These are phyloP conservation scores for Leccinum angustisporum DNA, from an alignment of 1,284 basidiomycete genomes.

Conservation along the genomic window DNA sequence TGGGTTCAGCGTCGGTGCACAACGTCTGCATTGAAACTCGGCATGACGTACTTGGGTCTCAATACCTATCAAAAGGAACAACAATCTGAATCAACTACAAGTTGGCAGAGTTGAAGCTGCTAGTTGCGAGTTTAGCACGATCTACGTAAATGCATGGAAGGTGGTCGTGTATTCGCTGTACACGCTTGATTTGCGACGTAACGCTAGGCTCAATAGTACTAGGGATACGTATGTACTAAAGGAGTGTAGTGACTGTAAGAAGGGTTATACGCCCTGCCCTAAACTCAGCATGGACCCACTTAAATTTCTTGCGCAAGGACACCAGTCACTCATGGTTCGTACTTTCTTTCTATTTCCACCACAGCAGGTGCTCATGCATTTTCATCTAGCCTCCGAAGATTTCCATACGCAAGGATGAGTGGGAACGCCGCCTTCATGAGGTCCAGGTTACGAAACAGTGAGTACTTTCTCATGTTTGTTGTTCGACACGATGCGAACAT, in stretches of 20 bases:
- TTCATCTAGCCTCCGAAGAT: constrained; percentile 44
- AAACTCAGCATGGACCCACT: constrained; percentile 17
- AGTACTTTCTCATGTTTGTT: constrained; percentile 38
- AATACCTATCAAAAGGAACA: background rate
- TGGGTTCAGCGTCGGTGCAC: background rate
- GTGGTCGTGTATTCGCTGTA: constrained; percentile 1
- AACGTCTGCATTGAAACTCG: background rate
- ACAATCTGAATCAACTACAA: background rate
- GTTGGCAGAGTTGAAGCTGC: background rate
- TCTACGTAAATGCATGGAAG: background rate
- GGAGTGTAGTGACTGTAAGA: background rate
- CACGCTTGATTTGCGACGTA: background rate
- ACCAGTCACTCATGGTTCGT: constrained; percentile 32
- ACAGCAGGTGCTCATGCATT: constrained; percentile 4
- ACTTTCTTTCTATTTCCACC: constrained; percentile 2
- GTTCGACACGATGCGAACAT: constrained; percentile 53
- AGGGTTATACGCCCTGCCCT: constrained; percentile 30
- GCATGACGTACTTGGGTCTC: background rate
- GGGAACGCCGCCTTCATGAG: constrained; percentile 72
- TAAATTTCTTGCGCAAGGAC: constrained; percentile 27
- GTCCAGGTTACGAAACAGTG: constrained; percentile 77
- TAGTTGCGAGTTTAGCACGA: background rate
- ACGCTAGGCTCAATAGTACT: background rate
- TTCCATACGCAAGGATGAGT: constrained; percentile 67
- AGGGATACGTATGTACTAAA: background rate